These are phyloP conservation scores for Penicillium sp. DNA, from an alignment of 2,329 filamentous ascomycete species.

Conservation along the genomic window DNA sequence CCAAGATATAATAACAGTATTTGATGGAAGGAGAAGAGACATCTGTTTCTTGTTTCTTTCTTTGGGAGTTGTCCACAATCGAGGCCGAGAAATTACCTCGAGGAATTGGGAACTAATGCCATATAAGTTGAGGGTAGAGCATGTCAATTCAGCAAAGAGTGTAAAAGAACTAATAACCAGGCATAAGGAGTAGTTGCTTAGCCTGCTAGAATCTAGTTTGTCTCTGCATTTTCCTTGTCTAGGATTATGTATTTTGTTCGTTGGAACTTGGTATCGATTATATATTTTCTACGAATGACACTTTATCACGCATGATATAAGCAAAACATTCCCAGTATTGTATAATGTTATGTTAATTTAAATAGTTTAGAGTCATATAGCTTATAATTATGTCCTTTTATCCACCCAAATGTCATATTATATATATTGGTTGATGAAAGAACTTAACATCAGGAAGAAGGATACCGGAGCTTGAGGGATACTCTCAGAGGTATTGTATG, in stretches of 20 bases:
- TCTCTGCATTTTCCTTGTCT: neutral
- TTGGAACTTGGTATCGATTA: neutral
- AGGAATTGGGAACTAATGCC: neutral
- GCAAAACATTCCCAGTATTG: neutral
- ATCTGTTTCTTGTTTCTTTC: neutral
- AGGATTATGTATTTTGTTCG: neutral
- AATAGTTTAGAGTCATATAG: too few relatives aligned
- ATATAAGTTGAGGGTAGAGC: too few relatives aligned
- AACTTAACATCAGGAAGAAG: neutral
- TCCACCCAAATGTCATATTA: neutral
- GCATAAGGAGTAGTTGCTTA: too few relatives aligned
- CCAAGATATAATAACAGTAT: neutral
- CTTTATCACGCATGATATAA: neutral
- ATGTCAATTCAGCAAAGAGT: neutral
- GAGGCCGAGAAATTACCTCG: too few relatives aligned
- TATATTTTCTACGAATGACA: neutral
- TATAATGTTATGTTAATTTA: neutral
- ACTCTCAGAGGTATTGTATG: neutral
- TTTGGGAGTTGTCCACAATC: neutral
- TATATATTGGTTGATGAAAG: neutral
- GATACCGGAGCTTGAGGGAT: neutral
- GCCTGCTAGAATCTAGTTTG: neutral
- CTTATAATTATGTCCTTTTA: neutral
- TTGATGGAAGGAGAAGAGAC: neutral
- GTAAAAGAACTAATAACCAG: neutral